Evolutionary conservation across 192 early-diverging fungal species (phyloP), one percentile per base, ranked within the genome.

Genomic region (Podila verticillata): DNA sequence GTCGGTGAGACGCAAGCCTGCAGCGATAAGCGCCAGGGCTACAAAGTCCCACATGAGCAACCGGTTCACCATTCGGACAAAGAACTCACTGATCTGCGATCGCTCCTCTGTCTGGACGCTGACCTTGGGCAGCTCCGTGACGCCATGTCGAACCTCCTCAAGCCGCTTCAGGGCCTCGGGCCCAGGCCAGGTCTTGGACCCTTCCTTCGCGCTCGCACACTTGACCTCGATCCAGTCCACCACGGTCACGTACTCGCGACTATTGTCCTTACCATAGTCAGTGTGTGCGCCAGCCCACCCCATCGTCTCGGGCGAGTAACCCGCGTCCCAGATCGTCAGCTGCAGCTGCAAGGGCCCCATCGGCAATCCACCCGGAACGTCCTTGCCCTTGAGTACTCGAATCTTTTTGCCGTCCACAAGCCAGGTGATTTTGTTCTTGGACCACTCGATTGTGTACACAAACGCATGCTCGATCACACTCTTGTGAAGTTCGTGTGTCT

Each of bases 361-460:
- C 0, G 75, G 75, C 2, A 79, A 24, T 7, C 66, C 60, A 12
- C 54, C 31, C 10, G 57, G 24, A n/a, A 84, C 17, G 26, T 72
- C 78, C 15, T 65, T 67, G 61, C 74, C 60, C n/a, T 49, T 54
- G 24, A 74, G 62, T 0, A 75, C 81, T 28, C 85, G 82, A 2
- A 85, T 12, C 26, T 66, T 30, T 56, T 72, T 60, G 3, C 80
- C 82, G 58, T 86, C 84, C 13, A 84, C 66, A 4, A 51, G 71
- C 75, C 75, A 79, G 26, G 31, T 54, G 32, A 79, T 84, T 19
- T 62, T 65, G 0, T 74, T 48, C 12, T 73, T 67, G 1, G 70
- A 75, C 86, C 86, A 86, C 32, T 86, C 80, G 44, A 84, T 72
- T 60, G 65, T 80, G 75, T 80, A 80, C 19, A 80, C 75, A 2